phyloP scores from a whole-genome alignment of 495 filamentous ascomycete genomes.

The Tuber magnatum region DNA sequence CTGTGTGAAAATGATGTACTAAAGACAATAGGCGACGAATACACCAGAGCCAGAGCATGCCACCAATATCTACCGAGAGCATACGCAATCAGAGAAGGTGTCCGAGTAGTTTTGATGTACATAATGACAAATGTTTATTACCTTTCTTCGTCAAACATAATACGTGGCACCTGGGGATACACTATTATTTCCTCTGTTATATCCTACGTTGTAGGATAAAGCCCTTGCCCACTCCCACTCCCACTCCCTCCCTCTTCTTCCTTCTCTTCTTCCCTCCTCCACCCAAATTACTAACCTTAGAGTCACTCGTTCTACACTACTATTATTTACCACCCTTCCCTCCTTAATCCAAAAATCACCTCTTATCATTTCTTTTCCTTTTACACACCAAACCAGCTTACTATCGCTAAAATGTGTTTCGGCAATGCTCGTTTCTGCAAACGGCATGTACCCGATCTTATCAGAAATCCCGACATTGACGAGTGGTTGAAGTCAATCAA shows the following conservation, averaged over 20 bases:
- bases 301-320: not conserved
- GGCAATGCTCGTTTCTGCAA: not conserved
- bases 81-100: not conserved
- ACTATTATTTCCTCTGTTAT: not conserved
- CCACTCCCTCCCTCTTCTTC: not conserved
- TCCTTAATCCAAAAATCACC: not conserved
- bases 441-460: not conserved
- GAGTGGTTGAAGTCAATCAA: not conserved
- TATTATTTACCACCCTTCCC: not conserved
- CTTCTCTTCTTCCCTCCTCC: not conserved
- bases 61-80: not conserved
- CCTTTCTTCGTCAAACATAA: not conserved
- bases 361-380: too few relatives aligned
- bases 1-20: not conserved
- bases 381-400: not conserved
- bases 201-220: not conserved
- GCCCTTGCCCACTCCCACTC: not conserved
- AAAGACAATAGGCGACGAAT: slow-evolving; percentile 1
- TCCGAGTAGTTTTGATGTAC: not conserved
- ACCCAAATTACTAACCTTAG: not conserved
- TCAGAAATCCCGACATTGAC: not conserved
- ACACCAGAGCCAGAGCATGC: not conserved
- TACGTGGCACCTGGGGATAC: not conserved
- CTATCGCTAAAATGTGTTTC: slow-evolving; percentile 1
- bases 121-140: not conserved